phyloP scores from a whole-genome alignment of 176 grass and related monocot species.

The Pontederia paniculata region DNA sequence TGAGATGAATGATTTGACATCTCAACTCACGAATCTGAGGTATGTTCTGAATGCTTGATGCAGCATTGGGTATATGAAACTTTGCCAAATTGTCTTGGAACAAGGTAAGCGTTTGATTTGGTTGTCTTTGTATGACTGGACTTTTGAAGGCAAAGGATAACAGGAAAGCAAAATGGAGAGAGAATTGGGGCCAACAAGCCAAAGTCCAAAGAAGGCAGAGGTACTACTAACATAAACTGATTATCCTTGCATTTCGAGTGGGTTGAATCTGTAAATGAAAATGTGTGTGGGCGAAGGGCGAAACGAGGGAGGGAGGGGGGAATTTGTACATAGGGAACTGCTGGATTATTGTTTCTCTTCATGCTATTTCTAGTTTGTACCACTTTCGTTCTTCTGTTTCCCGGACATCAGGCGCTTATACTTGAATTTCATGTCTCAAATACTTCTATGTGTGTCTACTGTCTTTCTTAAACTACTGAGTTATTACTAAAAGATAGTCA shows the following conservation, averaged over 20 bases:
- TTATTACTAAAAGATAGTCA: too few species aligned
- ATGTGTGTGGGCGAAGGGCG: too few species aligned
- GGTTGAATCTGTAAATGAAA: too few species aligned
- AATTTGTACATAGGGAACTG: too few species aligned
- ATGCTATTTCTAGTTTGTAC: too few species aligned
- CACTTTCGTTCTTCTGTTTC: too few species aligned
- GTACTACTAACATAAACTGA: background rate
- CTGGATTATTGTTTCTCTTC: too few species aligned
- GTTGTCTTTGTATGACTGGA: background rate
- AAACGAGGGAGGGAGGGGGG: too few species aligned
- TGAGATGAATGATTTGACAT: slow-evolving; percentile 50
- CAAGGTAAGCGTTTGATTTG: background rate
- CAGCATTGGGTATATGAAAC: background rate
- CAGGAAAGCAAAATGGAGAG: slow-evolving; percentile 18
- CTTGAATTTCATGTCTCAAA: too few species aligned
- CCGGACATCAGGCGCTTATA: too few species aligned
- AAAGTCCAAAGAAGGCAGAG: background rate
- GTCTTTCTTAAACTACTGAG: too few species aligned
- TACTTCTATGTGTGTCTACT: too few species aligned
- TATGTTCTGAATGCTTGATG: slow-evolving; percentile 9
- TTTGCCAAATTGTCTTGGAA: background rate
- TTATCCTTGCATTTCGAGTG: background rate
- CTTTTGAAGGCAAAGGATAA: slow-evolving; percentile 21
- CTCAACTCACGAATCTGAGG: slow-evolving; percentile 32
- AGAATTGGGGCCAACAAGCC: slow-evolving; percentile 6